These are phyloP conservation scores for Trichoderma oligosporum DNA, from an alignment of 2,329 filamentous ascomycete genomes.

Conservation along the genomic window DNA sequence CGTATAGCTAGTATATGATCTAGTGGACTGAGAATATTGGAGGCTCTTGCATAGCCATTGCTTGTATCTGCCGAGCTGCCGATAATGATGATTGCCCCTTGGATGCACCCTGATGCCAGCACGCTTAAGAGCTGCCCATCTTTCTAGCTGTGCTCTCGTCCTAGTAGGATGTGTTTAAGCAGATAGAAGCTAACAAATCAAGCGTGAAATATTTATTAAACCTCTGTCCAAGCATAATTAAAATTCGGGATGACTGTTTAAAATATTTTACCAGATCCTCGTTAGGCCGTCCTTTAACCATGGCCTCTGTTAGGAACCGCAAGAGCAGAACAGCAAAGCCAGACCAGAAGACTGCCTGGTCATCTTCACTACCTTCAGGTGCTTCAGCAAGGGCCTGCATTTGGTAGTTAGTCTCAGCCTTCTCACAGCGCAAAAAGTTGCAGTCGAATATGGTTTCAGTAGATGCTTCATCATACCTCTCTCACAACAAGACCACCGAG, in stretches of 20 bases:
- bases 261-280: conserved; percentile 24
- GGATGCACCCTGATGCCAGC: too few relatives aligned
- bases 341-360: conserved; percentile 20
- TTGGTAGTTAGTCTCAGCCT: not conserved
- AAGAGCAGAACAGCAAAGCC: conserved; percentile 28
- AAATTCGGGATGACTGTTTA: conserved; percentile 24
- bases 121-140: too few relatives aligned
- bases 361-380: conserved; percentile 1
- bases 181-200: too few relatives aligned
- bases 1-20: too few relatives aligned
- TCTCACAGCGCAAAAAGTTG: not conserved
- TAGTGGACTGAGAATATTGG: too few relatives aligned
- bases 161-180: too few relatives aligned
- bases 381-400: conserved; percentile 23
- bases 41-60: too few relatives aligned
- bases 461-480: not conserved
- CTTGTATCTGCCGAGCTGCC: too few relatives aligned
- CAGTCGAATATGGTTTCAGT: too few relatives aligned
- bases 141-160: too few relatives aligned
- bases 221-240: conserved; percentile 22
- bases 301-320: conserved; percentile 30
- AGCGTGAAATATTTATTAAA: conserved; percentile 23
- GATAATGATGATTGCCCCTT: too few relatives aligned
- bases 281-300: conserved; percentile 26
- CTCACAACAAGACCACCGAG: conserved; percentile 28